Conservation (phyloP, 176 grass and related monocot species). For the Pontederia crassipes region DNA sequence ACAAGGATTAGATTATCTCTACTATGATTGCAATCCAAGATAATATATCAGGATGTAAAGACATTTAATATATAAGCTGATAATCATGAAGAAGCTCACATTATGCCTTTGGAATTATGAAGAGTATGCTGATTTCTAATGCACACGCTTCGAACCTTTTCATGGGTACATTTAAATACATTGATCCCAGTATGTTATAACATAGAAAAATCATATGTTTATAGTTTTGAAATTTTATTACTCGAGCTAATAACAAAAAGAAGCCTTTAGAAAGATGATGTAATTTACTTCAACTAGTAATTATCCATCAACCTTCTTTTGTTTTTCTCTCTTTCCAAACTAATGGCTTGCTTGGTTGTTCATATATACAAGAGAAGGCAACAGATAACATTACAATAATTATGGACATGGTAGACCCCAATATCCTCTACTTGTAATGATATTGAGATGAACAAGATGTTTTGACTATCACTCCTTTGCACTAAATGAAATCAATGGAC, state of each 20-base stretch:
- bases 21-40: slow-evolving; percentile 74
- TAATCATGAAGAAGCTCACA: slow-evolving; percentile 64
- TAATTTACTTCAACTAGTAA: slow-evolving; percentile 92
- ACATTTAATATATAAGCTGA: slow-evolving; percentile 85
- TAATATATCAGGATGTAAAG: slow-evolving; percentile 81
- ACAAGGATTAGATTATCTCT: slow-evolving; percentile 77
- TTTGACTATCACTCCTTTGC: slow-evolving; percentile 78
- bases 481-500: slow-evolving; percentile 22
- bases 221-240: slow-evolving; percentile 74
- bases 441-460: slow-evolving; percentile 73
- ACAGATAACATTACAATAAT: slow-evolving; percentile 40
- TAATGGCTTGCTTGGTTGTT: neutral
- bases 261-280: slow-evolving; percentile 72
- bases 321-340: neutral
- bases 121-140: slow-evolving; percentile 72
- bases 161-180: slow-evolving; percentile 90
- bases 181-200: slow-evolving; percentile 80
- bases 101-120: slow-evolving; percentile 79
- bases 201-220: slow-evolving; percentile 88
- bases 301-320: slow-evolving; percentile 1
- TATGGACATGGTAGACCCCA: slow-evolving; percentile 78
- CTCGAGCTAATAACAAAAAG: slow-evolving; percentile 70
- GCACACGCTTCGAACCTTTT: slow-evolving; percentile 79
- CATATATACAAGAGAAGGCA: slow-evolving; percentile 59
- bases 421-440: slow-evolving; percentile 58